Evolutionary conservation across 2,329 filamentous ascomycete genomes (phyloP), one percentile per base, ranked within the genome.

Genomic region (Penicillium sp.): DNA sequence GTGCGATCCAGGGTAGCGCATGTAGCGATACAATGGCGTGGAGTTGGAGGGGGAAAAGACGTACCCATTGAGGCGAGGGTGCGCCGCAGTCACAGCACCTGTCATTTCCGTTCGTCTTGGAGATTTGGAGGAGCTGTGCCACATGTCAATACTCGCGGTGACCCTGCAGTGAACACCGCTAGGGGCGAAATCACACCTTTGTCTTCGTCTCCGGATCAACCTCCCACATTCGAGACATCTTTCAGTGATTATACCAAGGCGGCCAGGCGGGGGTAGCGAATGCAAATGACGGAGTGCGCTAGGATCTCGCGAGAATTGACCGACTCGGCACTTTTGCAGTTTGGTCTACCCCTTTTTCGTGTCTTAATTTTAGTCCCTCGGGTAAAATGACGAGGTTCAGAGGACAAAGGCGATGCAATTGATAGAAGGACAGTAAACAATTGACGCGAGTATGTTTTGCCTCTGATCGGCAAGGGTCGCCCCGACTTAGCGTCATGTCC

Each of bases 121-220:
- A 92, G 65, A 97, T 91, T 58, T 90, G 86, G 61, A 92, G 86
- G 71, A 99, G 87, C 91, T 96, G 72, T 56, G 59, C 50, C 44
- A 16, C 41, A 41, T 34, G 32, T 46, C 42, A 52, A 45, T 50
- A 63, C 24, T 27, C 24, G 24, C 24, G 24, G 58, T 54, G 41
- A 32, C 31, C 39, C 16, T 47, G 43, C 4, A 36, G 39, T 31
- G 31, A 29, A 27, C 24, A 39, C 24, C 22, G 45, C 36, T 45
- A 41, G 22, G 40, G 5, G 27, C 31, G 48, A 27, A 44, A 52
- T 34, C 54, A 44, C 78, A 95, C 92, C 86, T 97, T 97, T 71
- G 89, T 91, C 77, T 91, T 86, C 58, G 93, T 97, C 81, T 97
- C 93, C 45, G 94, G 94, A 76, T 99, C 94, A 63, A 99, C 92